Evolutionary conservation across 2,329 filamentous ascomycete genomes (phyloP), one percentile per base, ranked within the genome.

Genomic region (Pyricularia sp.): DNA sequence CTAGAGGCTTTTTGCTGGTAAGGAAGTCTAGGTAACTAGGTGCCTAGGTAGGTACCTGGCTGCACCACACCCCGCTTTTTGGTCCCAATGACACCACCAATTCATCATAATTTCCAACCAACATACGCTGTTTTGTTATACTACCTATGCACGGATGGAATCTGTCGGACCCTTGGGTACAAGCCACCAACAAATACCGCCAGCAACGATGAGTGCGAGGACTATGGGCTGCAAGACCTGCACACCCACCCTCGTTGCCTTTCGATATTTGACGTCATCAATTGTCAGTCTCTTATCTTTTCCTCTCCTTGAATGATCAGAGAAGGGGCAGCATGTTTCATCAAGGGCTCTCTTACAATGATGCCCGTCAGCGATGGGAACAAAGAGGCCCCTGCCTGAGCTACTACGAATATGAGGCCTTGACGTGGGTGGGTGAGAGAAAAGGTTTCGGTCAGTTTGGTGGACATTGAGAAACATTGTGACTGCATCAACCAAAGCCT

Each of bases 331-430:
- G 10, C 31, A 40, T 40, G 33, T 40, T 13, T 40, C 33, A 16
- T 1, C 33, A 40, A 40, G 16, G 33, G 33, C 4, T 40, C 12
- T 26, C 55, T 30, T 26, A 30, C 24, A 30, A 31, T 28, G 13
- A 30, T 60, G 59, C 59, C 16, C 16, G 59, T 62, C n/a, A 83
- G 81, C 78, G 90, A 78, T 66, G 88, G 79, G 75, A 90, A 69
- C n/a, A 86, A 71, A 0, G 88, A 87, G 0, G 87, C 89, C 0
- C 91, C 90, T 28, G 82, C 82, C 0, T 89, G 87, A 0, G 90
- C 91, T 73, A 93, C 86, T 0, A 90, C 89, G 1, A 88, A 85
- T 1, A 87, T 87, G 68, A 94, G 93, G 0, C 90, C 90, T 49
- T 49, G 19, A 49, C 19, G 68, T 94, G 90, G 0, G 87, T 84